A percentile compares a stretch with the other conserved stretches of the same genome.
Evolutionary conservation across 1,284 basidiomycete genomes (phyloP).

Genomic region (Austroboletus niveus): DNA sequence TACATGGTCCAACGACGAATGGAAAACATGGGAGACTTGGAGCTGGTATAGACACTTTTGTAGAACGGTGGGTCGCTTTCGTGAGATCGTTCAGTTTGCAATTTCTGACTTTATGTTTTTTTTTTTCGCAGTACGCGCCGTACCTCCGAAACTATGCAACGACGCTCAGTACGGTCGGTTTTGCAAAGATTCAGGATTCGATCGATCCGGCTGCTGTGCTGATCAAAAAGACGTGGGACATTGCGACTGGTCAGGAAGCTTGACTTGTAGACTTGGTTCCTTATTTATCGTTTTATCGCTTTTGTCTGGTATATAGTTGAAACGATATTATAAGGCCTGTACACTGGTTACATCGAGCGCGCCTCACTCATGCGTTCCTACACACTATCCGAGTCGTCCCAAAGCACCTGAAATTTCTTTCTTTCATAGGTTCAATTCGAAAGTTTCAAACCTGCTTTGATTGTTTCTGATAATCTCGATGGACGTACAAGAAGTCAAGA

Average conservation of each 20-base stretch:
- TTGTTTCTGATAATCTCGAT: too few species aligned
- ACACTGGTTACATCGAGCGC: too few species aligned
- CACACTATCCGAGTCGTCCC: too few species aligned
- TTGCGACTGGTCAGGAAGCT: conserved; percentile 58
- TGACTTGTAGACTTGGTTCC: conserved; percentile 3
- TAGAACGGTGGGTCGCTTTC: conserved; percentile 53
- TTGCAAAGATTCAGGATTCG: conserved; percentile 55
- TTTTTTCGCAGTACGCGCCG: conserved; percentile 59
- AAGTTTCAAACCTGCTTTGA: too few species aligned
- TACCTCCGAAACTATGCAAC: conserved; percentile 69
- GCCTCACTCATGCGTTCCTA: too few species aligned
- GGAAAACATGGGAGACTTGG: conserved; percentile 83
- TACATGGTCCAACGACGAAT: conserved; percentile 67
- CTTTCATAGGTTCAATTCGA: too few species aligned
- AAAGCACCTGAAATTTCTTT: too few species aligned
- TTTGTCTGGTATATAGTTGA: too few species aligned
- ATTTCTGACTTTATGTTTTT: background rate
- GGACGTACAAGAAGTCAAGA: too few species aligned
- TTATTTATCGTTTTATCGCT: too few species aligned
- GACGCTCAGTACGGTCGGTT: conserved; percentile 63
- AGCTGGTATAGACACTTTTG: conserved; percentile 87
- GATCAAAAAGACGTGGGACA: conserved; percentile 67
- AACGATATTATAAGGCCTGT: too few species aligned
- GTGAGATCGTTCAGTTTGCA: background rate
- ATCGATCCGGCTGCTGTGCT: conserved; percentile 55